Percentiles rank a stretch among this genome's conserved stretches.
These are phyloP conservation scores for Penicillium subrubescens DNA, from an alignment of 495 filamentous ascomycete species.

Conservation along the genomic window DNA sequence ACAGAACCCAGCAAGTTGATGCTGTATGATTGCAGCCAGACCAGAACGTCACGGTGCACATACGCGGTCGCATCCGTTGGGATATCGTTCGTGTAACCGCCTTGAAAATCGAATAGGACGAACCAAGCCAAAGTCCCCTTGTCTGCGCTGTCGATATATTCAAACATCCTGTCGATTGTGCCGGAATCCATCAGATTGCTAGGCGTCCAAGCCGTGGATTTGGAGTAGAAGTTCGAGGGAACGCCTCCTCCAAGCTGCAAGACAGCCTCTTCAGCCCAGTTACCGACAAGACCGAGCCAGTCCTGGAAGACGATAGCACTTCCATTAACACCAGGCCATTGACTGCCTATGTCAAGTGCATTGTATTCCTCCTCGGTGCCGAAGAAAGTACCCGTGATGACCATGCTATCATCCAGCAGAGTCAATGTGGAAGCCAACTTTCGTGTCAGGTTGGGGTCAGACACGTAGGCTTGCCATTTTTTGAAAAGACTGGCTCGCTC, in stretches of 20 bases:
- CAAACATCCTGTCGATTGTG: slow-evolving; percentile 39
- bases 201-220: slow-evolving; percentile 46
- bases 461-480: slow-evolving; percentile 40
- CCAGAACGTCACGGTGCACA: slow-evolving; percentile 41
- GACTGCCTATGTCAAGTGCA: slow-evolving; percentile 50
- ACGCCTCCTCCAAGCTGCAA: slow-evolving; percentile 32
- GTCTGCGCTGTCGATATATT: slow-evolving; percentile 45
- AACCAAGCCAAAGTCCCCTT: slow-evolving; percentile 50
- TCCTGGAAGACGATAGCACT: slow-evolving; percentile 59
- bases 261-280: slow-evolving; percentile 51
- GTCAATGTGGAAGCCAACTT: slow-evolving; percentile 49
- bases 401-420: slow-evolving; percentile 29
- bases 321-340: slow-evolving; percentile 57
- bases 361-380: slow-evolving; percentile 44
- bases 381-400: slow-evolving; percentile 45
- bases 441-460: slow-evolving; percentile 50
- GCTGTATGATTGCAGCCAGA: slow-evolving; percentile 40
- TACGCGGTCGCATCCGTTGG: slow-evolving; percentile 38
- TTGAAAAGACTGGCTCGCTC: slow-evolving; percentile 38
- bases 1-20: slow-evolving; percentile 49
- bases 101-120: slow-evolving; percentile 43
- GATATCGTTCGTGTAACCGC: slow-evolving; percentile 39
- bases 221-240: slow-evolving; percentile 42
- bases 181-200: slow-evolving; percentile 40
- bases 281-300: slow-evolving; percentile 54